Conservation (phyloP, 2,329 filamentous ascomycete genomes). For the Cercospora citrullina region DNA sequence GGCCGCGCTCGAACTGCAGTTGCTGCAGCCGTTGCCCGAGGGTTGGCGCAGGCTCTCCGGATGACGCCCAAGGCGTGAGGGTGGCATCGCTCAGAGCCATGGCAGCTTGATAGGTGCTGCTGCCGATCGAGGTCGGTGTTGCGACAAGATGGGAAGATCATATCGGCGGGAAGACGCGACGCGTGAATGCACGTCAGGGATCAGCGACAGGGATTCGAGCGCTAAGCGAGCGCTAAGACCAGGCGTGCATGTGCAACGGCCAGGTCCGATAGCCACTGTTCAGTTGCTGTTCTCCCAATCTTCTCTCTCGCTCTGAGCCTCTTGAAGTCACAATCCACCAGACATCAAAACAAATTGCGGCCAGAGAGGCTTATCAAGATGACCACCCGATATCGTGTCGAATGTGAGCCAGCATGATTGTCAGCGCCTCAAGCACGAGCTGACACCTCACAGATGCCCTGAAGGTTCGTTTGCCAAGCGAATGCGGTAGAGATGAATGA, state of each 20-base stretch:
- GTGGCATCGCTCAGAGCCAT: constrained; percentile 49
- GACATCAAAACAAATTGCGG: not conserved
- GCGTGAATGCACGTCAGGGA: not conserved
- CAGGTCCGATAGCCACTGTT: constrained; percentile 6
- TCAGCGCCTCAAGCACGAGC: not conserved
- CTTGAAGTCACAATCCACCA: not conserved
- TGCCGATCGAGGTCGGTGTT: not conserved
- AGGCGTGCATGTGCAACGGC: constrained; percentile 4
- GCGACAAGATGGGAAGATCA: not conserved
- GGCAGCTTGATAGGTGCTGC: not conserved
- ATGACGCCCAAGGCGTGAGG: constrained; percentile 63
- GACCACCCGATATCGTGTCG: constrained; percentile 44
- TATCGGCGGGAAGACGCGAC: constrained; percentile 8
- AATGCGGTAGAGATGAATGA: not conserved
- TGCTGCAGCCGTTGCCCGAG: constrained; percentile 76
- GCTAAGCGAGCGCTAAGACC: not conserved
- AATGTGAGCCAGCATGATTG: constrained; percentile 33
- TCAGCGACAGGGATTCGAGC: not conserved
- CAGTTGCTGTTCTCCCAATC: not conserved
- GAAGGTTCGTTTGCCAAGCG: constrained; percentile 51
- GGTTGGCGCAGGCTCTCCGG: constrained; percentile 57
- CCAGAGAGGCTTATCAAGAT: constrained; percentile 24
- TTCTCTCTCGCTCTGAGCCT: not conserved
- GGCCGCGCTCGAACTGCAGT: constrained; percentile 74
- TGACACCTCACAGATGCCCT: constrained; percentile 57